Evolutionary conservation across 495 filamentous ascomycete species (phyloP).

Genomic region (Bryoglossum gracile): DNA sequence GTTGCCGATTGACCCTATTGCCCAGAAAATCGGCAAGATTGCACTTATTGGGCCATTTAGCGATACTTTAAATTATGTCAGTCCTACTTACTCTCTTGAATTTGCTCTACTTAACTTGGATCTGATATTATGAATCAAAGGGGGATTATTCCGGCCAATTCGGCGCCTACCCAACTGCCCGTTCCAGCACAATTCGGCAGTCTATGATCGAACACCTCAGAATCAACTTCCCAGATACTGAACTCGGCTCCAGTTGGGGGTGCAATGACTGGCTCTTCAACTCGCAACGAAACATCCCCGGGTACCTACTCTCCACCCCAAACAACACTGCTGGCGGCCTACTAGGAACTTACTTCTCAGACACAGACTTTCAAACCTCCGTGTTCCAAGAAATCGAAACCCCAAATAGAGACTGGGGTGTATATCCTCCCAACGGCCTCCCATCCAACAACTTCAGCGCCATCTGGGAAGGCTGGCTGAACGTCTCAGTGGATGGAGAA

Average conservation of each 20-base stretch:
- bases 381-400: constrained; percentile 1
- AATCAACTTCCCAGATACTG: constrained; percentile 19
- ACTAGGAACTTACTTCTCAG: constrained; percentile 3
- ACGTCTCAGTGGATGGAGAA: constrained; percentile 2
- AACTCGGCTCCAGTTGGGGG: constrained; percentile 33
- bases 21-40: constrained; percentile 29
- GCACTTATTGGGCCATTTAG: constrained; percentile 36
- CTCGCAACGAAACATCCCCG: constrained; percentile 5
- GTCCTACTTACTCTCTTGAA: not conserved
- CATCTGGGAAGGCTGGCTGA: constrained; percentile 3
- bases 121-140: no score
- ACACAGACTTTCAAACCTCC: not conserved
- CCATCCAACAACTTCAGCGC: constrained; percentile 13
- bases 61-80: constrained; percentile 35
- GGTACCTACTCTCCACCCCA: constrained; percentile 6
- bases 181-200: constrained; percentile 35
- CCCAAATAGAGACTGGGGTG: constrained; percentile 8
- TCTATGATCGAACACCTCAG: constrained; percentile 29
- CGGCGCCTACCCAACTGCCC: constrained; percentile 32
- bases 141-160: constrained; percentile 27
- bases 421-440: constrained; percentile 1
- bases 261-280: constrained; percentile 9
- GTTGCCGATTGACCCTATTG: constrained; percentile 27
- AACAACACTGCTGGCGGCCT: not conserved
- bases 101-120: no score